Conservation (phyloP, 768 basidiomycete genomes). For the Pholiota conissans region DNA sequence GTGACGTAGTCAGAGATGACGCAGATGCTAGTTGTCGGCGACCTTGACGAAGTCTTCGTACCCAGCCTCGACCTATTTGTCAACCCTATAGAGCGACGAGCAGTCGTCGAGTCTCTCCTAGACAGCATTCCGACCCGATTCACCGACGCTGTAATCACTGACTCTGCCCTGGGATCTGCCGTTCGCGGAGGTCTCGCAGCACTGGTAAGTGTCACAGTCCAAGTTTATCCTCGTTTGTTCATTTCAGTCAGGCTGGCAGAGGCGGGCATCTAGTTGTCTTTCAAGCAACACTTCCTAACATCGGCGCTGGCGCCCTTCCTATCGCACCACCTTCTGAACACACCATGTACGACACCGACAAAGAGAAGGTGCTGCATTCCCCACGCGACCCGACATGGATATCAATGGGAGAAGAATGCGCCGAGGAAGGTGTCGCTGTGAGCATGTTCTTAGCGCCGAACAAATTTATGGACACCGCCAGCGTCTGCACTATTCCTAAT, state of each 20-base stretch:
- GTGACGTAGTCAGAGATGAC: slow-evolving; percentile 48
- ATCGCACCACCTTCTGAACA: slow-evolving; percentile 57
- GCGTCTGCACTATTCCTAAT: slow-evolving; percentile 74
- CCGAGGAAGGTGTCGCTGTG: slow-evolving; percentile 87
- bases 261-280: slow-evolving; percentile 83
- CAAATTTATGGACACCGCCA: slow-evolving; percentile 83
- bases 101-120: slow-evolving; percentile 65
- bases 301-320: slow-evolving; percentile 70
- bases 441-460: slow-evolving; percentile 84
- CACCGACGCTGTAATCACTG: slow-evolving; percentile 41
- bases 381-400: slow-evolving; percentile 82
- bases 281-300: slow-evolving; percentile 63
- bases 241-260: slow-evolving; percentile 45
- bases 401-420: slow-evolving; percentile 84
- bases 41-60: slow-evolving; percentile 90
- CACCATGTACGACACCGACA: slow-evolving; percentile 77
- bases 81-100: slow-evolving; percentile 72
- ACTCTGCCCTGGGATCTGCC: slow-evolving; percentile 78
- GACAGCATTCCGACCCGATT: slow-evolving; percentile 64
- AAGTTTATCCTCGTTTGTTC: neutral
- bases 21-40: slow-evolving; percentile 79
- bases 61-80: slow-evolving; percentile 81
- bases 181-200: slow-evolving; percentile 71
- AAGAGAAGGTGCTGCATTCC: slow-evolving; percentile 78
- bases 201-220: slow-evolving; percentile 50